Percentiles rank a stretch among this genome's conserved stretches.
Evolutionary conservation across 2,329 filamentous ascomycete species (phyloP).

Genomic region (Fusarium chlamydosporum): DNA sequence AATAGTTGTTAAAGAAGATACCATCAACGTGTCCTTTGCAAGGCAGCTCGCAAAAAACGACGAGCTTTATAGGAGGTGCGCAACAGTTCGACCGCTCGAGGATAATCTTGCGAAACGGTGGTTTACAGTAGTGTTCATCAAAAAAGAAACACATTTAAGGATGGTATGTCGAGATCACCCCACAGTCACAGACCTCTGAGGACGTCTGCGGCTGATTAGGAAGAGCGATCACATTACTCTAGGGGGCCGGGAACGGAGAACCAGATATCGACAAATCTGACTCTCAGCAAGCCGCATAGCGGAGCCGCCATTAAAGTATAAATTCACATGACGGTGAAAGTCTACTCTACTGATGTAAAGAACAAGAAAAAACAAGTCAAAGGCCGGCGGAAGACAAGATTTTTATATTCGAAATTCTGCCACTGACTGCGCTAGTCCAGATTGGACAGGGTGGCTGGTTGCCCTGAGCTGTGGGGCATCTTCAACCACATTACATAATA

Average conservation of each 20-base stretch:
- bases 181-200: conserved; percentile 64
- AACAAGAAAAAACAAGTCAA: conserved; percentile 11
- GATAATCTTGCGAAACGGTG: neutral
- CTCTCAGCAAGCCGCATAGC: conserved; percentile 69
- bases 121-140: neutral
- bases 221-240: conserved; percentile 64
- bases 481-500: conserved; percentile 23
- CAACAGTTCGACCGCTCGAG: too few species aligned
- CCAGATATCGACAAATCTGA: conserved; percentile 64
- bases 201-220: conserved; percentile 60
- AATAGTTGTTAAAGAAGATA: too few species aligned
- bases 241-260: conserved; percentile 70
- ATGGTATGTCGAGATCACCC: conserved; percentile 64
- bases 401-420: conserved; percentile 21
- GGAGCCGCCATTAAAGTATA: conserved; percentile 66
- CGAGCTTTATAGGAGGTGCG: too few species aligned
- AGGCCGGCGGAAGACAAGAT: conserved; percentile 9
- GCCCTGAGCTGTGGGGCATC: neutral
- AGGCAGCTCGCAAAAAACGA: neutral
- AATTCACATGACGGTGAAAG: conserved; percentile 52
- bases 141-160: neutral
- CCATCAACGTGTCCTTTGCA: neutral
- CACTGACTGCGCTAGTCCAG: conserved; percentile 15
- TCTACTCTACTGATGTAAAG: conserved; percentile 35
- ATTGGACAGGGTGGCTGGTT: conserved; percentile 6